Evolutionary conservation across 352 stramenopile species (phyloP).

Genomic region (Phytophthora hibernalis): DNA sequence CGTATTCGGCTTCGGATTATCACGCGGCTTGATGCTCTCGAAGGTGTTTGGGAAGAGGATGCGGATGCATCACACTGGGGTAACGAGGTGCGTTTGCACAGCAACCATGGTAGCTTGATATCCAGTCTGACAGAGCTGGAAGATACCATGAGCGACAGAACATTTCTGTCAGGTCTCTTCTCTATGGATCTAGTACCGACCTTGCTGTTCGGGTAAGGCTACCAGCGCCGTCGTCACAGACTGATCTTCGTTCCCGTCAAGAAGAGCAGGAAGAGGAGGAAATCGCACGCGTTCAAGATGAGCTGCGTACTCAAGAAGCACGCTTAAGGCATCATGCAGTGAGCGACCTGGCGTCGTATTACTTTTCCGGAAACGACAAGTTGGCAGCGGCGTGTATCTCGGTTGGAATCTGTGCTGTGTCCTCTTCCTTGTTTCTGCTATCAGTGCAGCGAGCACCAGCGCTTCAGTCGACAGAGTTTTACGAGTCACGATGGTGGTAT

Average conservation of each 20-base stretch:
- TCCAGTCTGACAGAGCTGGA: constrained; percentile 12
- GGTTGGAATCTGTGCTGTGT: constrained; percentile 25
- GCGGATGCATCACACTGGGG: neutral
- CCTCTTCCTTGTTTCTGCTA: constrained; percentile 39
- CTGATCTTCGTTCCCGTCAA: constrained; percentile 17
- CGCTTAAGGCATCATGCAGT: constrained; percentile 34
- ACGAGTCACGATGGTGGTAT: constrained; percentile 52
- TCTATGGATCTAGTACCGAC: neutral
- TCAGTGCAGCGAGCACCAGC: constrained; percentile 32
- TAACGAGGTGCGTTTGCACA: constrained; percentile 5
- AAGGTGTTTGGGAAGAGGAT: constrained; percentile 33
- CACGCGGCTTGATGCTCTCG: constrained; percentile 36
- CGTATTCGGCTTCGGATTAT: constrained; percentile 65
- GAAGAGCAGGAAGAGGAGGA: constrained; percentile 35
- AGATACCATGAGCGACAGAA: constrained; percentile 6
- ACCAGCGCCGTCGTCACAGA: constrained; percentile 3
- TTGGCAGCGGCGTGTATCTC: constrained; percentile 45
- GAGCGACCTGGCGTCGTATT: constrained; percentile 17
- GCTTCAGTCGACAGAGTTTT: constrained; percentile 58
- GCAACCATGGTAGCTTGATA: neutral
- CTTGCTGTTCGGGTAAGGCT: neutral
- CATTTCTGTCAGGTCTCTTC: constrained; percentile 3
- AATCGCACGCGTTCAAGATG: constrained; percentile 27
- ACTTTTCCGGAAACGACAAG: constrained; percentile 43
- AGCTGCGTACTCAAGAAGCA: constrained; percentile 29